A percentile compares a stretch with the other conserved stretches of the same genome.
Conservation (phyloP, 1,139 yeast genomes). For the Scheffersomyces stambukii region DNA sequence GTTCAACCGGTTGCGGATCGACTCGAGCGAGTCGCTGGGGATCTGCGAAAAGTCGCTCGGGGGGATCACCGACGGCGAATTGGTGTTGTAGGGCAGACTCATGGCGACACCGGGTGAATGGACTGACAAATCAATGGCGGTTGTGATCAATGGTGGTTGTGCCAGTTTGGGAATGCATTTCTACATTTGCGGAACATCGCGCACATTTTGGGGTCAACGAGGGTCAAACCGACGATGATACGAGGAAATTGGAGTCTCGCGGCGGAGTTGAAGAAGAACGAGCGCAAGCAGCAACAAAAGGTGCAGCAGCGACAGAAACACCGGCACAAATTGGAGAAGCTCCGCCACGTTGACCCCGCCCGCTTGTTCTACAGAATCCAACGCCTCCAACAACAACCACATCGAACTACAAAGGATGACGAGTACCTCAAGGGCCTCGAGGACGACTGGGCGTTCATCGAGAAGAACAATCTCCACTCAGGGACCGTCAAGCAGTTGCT, state of each 20-base stretch:
- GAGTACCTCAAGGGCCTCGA: constrained; percentile 22
- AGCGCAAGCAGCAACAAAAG: constrained; percentile 32
- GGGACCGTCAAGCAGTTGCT: constrained; percentile 24
- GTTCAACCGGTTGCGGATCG: constrained; percentile 39
- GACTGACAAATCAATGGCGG: no score
- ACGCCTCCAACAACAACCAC: constrained; percentile 16
- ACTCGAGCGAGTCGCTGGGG: constrained; percentile 39
- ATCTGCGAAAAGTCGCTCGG: constrained; percentile 22
- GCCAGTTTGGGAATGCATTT: no score
- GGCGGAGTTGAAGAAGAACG: constrained; percentile 37
- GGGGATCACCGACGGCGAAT: constrained; percentile 6
- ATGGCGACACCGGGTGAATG: no score
- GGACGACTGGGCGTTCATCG: constrained; percentile 40
- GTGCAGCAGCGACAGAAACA: constrained; percentile 39
- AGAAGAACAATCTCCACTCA: constrained; percentile 29
- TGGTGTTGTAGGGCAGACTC: constrained; percentile 10
- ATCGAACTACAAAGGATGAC: constrained; percentile 17
- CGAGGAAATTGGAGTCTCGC: constrained; percentile 42
- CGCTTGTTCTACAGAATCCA: constrained; percentile 27
- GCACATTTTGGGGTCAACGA: no score
- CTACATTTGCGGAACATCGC: no score
- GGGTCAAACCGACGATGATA: constrained; percentile 38
- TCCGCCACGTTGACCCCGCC: constrained; percentile 30
- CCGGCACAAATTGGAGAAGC: constrained; percentile 22
- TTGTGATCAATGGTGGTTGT: no score